Percentiles rank a stretch among this genome's conserved stretches.
phyloP scores from a whole-genome alignment of 345 rosid species.

The Passiflora organensis region DNA sequence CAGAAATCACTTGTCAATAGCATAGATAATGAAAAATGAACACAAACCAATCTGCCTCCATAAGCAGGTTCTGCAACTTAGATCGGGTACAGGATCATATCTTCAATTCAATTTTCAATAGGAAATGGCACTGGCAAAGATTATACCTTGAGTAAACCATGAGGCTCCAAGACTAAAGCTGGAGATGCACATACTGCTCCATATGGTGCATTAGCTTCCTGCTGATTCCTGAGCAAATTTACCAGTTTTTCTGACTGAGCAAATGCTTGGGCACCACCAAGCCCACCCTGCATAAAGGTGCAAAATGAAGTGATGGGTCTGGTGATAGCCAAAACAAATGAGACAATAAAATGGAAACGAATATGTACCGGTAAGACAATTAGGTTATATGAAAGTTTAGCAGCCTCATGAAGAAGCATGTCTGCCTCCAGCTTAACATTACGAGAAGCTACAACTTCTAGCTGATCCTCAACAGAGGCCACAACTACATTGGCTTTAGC shows the following conservation, averaged over 20 bases:
- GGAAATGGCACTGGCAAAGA: neutral
- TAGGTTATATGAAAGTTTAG: conserved; percentile 67
- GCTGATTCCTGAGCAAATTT: conserved; percentile 67
- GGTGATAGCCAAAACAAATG: neutral
- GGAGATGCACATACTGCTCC: conserved; percentile 99
- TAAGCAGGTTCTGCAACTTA: too few species aligned
- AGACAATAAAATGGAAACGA: neutral
- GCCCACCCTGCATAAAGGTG: conserved; percentile 60
- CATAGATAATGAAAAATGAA: too few species aligned
- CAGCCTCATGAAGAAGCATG: conserved; percentile 81
- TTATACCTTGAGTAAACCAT: conserved; percentile 83
- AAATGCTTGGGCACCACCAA: conserved; percentile 92
- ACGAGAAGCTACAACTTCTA: conserved; percentile 81
- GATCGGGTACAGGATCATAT: neutral
- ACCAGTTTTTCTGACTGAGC: conserved; percentile 74
- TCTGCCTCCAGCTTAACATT: conserved; percentile 81
- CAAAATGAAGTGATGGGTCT: neutral
- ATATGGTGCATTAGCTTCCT: conserved; percentile 67
- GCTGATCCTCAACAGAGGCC: conserved; percentile 70
- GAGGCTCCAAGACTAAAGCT: conserved; percentile 80
- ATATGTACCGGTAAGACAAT: conserved; percentile 69
- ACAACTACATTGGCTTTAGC: conserved; percentile 83
- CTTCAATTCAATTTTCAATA: neutral
- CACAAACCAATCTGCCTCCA: too few species aligned
- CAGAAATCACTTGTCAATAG: too few species aligned